Percentiles rank a stretch among this genome's conserved stretches.
Evolutionary conservation across 345 rosid genomes (phyloP).

Genomic region (Diplotaxis tenuifolia): DNA sequence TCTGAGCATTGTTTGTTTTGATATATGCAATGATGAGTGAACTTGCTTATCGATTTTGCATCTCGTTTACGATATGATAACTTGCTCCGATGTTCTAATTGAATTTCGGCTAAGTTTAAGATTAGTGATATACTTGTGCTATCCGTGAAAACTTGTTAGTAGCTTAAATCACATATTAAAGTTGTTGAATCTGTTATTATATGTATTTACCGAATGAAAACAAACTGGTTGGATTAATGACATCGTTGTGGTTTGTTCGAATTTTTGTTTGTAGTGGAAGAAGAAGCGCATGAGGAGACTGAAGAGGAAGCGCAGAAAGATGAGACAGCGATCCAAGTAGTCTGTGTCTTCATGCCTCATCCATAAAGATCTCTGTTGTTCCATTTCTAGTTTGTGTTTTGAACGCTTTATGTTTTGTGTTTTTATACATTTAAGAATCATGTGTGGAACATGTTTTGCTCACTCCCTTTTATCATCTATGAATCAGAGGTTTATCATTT

Average conservation of each 20-base stretch:
- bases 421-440: neutral
- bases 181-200: neutral
- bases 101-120: neutral
- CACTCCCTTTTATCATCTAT: neutral
- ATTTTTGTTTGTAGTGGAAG: slow-evolving; percentile 34
- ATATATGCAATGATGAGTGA: neutral
- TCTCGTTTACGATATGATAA: neutral
- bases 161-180: neutral
- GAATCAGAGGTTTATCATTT: neutral
- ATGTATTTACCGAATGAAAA: no score
- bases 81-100: neutral
- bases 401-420: neutral
- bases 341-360: neutral
- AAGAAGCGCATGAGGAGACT: slow-evolving; percentile 48
- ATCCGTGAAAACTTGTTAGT: neutral
- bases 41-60: neutral
- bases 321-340: slow-evolving; percentile 46
- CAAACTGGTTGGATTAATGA: no score
- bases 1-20: neutral
- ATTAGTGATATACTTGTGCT: neutral
- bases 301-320: slow-evolving; percentile 46
- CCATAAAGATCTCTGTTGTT: slow-evolving; percentile 14
- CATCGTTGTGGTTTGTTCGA: neutral
- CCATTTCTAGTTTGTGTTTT: slow-evolving; percentile 10
- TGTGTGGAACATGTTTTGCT: slow-evolving; percentile 16